Conservation (phyloP, 192 early-diverging fungal species). For the Diversispora epigaea region DNA sequence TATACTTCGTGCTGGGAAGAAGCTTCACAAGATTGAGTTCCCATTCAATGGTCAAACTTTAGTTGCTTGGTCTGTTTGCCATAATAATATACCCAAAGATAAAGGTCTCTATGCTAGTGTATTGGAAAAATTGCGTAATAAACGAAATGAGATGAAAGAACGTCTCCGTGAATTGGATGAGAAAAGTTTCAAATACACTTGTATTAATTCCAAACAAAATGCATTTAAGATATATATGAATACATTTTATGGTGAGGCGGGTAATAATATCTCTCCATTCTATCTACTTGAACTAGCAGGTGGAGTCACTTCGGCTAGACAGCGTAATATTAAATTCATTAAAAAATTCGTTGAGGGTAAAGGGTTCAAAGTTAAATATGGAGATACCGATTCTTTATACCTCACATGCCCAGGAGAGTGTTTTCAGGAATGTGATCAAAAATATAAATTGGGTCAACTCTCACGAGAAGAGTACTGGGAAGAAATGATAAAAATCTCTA, state of each 20-base stretch:
- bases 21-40: background rate
- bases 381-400: constrained; percentile 20
- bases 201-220: no score
- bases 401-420: background rate
- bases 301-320: background rate
- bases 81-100: no score
- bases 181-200: no score
- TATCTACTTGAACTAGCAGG: constrained; percentile 9
- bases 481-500: no score
- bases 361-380: background rate
- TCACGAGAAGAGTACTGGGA: background rate
- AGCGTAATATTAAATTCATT: constrained; percentile 8
- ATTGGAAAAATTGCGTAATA: no score
- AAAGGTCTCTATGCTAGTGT: no score
- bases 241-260: no score
- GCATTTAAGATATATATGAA: no score
- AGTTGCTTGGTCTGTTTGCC: background rate
- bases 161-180: background rate
- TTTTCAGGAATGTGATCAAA: constrained; percentile 22
- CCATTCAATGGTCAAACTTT: background rate
- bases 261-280: no score
- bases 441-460: no score
- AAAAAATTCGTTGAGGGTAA: background rate
- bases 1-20: no score
- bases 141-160: no score